Evolutionary conservation across 371 early-diverging fungal genomes (phyloP), one percentile per base, ranked within the genome.

Genomic region (Apophysomyces sp.): DNA sequence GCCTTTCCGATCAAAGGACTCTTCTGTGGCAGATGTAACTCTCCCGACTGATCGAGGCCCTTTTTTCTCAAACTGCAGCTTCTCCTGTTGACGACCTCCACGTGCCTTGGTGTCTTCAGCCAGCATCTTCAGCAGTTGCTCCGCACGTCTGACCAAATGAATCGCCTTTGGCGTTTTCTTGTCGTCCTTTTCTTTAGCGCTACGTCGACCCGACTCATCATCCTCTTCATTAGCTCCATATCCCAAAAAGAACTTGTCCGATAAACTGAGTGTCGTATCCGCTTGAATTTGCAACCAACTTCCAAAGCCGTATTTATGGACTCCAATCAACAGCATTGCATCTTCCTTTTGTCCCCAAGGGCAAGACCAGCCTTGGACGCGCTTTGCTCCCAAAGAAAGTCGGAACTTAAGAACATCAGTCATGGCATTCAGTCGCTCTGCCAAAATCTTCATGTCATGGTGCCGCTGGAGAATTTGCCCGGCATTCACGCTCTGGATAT

Each of bases 321-420:
- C 89, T 58, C 99, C 99, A 16, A 95, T 90, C 13, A 99, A 81
- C 51, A 99, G 78, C 92, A 93, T 90, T n/a, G 97, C 87, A 73
- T 99, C 99, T 71, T 99, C 99, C 56, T 89, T 89, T 56, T 86
- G 89, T 12, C 90, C 88, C 99, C 99, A 99, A 31, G 80, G 58
- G 55, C 88, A 88, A 52, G 86, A 80, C 98, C 98, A 97, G 65
- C 92, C 91, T 68, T 84, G 78, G 0, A 93, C 93, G 29, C 90
- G 87, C 70, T 96, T 96, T 11, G 95, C 77, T 3, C 80, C 79
- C 28, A 85, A 70, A 8, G 84, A 76, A 16, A 93, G 71, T 16
- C 92, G 84, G 69, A 94, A 89, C 52, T 80, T 78, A 32, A 62
- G 62, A 4, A 62, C 40, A 26, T 76, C 69, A 2, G 58, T 18